These are phyloP conservation scores for Penicillium herquei DNA, from an alignment of 495 filamentous ascomycete species.

Conservation along the genomic window DNA sequence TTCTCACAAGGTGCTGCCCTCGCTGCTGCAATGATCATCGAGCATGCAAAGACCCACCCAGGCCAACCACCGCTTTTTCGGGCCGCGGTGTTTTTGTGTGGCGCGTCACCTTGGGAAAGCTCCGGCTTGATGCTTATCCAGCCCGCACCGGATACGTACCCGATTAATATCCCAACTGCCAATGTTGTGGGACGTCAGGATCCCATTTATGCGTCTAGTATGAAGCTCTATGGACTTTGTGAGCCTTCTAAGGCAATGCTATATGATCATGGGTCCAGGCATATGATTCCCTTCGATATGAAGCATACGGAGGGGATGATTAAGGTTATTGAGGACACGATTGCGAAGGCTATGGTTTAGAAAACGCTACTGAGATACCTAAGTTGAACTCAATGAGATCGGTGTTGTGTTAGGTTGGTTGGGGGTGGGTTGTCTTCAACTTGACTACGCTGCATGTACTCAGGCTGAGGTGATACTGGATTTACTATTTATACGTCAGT, in stretches of 20 bases:
- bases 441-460: too few relatives aligned
- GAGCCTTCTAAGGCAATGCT: slow-evolving; percentile 32
- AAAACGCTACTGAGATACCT: too few relatives aligned
- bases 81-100: slow-evolving; percentile 43
- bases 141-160: slow-evolving; percentile 15
- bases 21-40: slow-evolving; percentile 32
- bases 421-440: neutral
- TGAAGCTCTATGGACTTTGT: slow-evolving; percentile 35
- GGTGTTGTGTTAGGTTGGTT: neutral
- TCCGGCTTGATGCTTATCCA: slow-evolving; percentile 18
- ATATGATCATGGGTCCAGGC: slow-evolving; percentile 40
- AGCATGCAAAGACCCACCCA: slow-evolving; percentile 33
- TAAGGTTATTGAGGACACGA: slow-evolving; percentile 28
- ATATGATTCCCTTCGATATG: slow-evolving; percentile 42
- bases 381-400: neutral
- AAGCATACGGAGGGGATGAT: slow-evolving; percentile 35
- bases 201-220: slow-evolving; percentile 25
- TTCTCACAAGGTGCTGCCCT: slow-evolving; percentile 48
- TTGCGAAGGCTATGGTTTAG: slow-evolving; percentile 24
- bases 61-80: slow-evolving; percentile 31
- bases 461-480: too few relatives aligned
- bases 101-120: slow-evolving; percentile 30
- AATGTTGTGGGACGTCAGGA: slow-evolving; percentile 41
- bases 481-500: too few relatives aligned
- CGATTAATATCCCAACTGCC: slow-evolving; percentile 37